Evolutionary conservation across 2,329 filamentous ascomycete species (phyloP).

Genomic region (Chrysoporthe deuterocubensis): DNA sequence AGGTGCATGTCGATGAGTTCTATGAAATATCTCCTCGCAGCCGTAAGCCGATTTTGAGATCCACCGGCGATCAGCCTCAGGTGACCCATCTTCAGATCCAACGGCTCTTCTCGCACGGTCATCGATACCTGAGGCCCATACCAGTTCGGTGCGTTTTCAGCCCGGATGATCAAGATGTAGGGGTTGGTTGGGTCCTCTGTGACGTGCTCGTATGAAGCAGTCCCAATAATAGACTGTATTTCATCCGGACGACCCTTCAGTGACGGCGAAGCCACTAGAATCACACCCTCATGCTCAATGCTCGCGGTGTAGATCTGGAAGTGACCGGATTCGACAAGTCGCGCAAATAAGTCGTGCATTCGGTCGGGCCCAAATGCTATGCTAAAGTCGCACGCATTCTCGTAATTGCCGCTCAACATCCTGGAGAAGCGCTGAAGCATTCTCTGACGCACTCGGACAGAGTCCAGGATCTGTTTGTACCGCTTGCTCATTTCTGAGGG

Average conservation of each 20-base stretch:
- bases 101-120: slow-evolving; percentile 73
- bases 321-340: slow-evolving; percentile 80
- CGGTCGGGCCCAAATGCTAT: slow-evolving; percentile 71
- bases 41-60: slow-evolving; percentile 75
- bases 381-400: slow-evolving; percentile 95
- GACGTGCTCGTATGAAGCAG: slow-evolving; percentile 57
- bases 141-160: slow-evolving; percentile 81
- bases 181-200: slow-evolving; percentile 77
- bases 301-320: slow-evolving; percentile 79
- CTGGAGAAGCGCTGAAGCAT: slow-evolving; percentile 96
- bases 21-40: slow-evolving; percentile 77
- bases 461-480: slow-evolving; percentile 94
- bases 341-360: slow-evolving; percentile 78
- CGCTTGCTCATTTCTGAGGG: slow-evolving; percentile 91
- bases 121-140: slow-evolving; percentile 75
- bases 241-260: slow-evolving; percentile 77
- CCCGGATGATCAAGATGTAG: slow-evolving; percentile 83
- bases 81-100: slow-evolving; percentile 86
- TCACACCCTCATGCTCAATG: slow-evolving; percentile 74
- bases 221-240: slow-evolving; percentile 84
- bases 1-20: slow-evolving; percentile 82
- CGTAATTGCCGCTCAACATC: slow-evolving; percentile 89
- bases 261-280: slow-evolving; percentile 82
- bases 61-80: slow-evolving; percentile 88
- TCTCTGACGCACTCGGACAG: slow-evolving; percentile 91